Evolutionary conservation across 768 basidiomycete genomes (phyloP), one percentile per base, ranked within the genome.

Genomic region (Panellus pusillus): DNA sequence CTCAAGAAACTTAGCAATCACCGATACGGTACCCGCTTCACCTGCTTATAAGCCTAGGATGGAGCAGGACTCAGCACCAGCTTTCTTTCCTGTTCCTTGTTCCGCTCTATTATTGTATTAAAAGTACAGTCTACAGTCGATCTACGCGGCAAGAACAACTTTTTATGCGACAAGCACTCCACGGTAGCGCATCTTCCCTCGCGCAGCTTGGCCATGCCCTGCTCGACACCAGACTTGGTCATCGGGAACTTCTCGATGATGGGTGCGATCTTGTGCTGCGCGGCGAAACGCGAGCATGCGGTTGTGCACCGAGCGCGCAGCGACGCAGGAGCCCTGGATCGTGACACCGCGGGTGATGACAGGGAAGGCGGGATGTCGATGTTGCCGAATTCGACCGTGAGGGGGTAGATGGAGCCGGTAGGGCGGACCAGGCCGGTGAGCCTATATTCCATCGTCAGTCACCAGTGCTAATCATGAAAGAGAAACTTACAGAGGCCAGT

Each of bases 221-320:
- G 53, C 43, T 52, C 58, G 13, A 60, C 54, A 1, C 72, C 73
- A 0, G 58, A 58, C 37, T 63, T 63, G 9, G 53, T 65, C 62
- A 74, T 57, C 6, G 66, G 58, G 42, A 74, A 74, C 46, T 61
- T 53, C 32, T 74, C 65, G 19, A 68, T 58, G 4, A 72, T 49
- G 1, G 73, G 68, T 6, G 43, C 50, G 36, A 72, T 60, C 0
- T 44, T 42, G 36, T 74, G 65, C 29, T 61, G 9, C 7, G 68
- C 73, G 0, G 69, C 68, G 15, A 74, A n/a, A 74, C 15, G 59
- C 62, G 29, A 74, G 47, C 69, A 72, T 74, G 55, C 64, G 51
- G 14, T 44, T 29, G 38, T 49, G 38, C 9, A 47, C 56, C 9
- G 55, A 58, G 32, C 52, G 54, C 38, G 19, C 17, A 19, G 47